Evolutionary conservation across 2,329 filamentous ascomycete genomes (phyloP), one percentile per base, ranked within the genome.

Genomic region (Fonsecaea pugnacius): DNA sequence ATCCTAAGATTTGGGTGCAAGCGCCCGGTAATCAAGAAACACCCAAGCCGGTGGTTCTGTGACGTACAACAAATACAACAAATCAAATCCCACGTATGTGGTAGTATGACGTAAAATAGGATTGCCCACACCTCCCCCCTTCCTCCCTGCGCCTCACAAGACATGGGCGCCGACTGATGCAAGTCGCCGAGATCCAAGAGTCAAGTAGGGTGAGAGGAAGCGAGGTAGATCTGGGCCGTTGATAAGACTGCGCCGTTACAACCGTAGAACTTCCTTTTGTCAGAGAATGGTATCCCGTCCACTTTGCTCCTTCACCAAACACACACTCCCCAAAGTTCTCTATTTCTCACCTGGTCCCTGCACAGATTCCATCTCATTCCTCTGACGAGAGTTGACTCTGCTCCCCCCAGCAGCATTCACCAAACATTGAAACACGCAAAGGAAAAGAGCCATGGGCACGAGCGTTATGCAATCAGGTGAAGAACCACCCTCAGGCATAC

Each of bases 401-500:
- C 9, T 24, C n/a, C 16, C 16, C 14, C 52, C 32, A 30, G 46
- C 27, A 62, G 36, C 24, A 52, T 64, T 27, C 33, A 33, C 35
- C 53, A 64, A 54, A 56, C 58, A n/a, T 24, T 54, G 24, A 62
- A 54, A 6, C 48, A 60, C 33, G 30, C 51, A 2, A 64, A 62
- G 14, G 60, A 61, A n/a, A 58, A 58, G 62, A 46, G 60, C 50
- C 43, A 60, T 60, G 27, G 65, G 55, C 18, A 52, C 51, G 10
- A 36, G 33, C 18, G 5, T 52, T 57, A 21, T 56, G 4, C 48
- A 63, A 27, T 69, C 69, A 43, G 65, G 66, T 46, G 52, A 60
- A 40, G 69, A 71, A 54, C 69, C 69, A 35, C 62, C 63, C 14
- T 62, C 68, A 24, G 69, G 66, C 16, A 48, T 68, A 14, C 66